Evolutionary conservation across 225 moss, liverwort and hornwort species (phyloP), one percentile per base, ranked within the genome.

Genomic region (Lunularia cruciata): DNA sequence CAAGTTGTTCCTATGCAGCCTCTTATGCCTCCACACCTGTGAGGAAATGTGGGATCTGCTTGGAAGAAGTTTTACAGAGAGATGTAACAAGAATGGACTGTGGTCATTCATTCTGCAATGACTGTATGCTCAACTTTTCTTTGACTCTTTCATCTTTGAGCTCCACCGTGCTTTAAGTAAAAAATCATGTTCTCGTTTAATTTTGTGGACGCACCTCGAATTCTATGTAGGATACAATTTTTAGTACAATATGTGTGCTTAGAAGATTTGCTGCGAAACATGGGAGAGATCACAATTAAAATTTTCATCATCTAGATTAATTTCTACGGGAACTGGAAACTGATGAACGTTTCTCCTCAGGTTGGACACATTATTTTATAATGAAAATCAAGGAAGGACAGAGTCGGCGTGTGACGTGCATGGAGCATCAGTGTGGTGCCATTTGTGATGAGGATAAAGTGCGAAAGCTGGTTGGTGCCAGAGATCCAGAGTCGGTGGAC

Each of bases 381-480:
- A 86, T 98, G 43, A 93, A 93, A 77, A 93, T 93, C 67, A 91
- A 91, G 80, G 98, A 98, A 61, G 98, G 98, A 32, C 93, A 98
- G 73, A 98, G 98, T 72, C 83, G 90, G 63, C 87, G 93, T 45
- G 89, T 98, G 68, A 91, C 88, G 46, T 98, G 98, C 47, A 98
- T 98, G 98, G 93, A 88, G 73, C 89, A 91, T 68, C 79, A 85
- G 71, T 98, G 98, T 73, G 82, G 87, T 81, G 90, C 93, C 40
- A 98, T 93, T 61, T 98, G 93, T 79, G 92, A 98, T 46, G 98
- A 98, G 83, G 91, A 89, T 65, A 98, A 93, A 83, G 98, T 98
- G 59, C 88, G 98, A 70, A 84, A 78, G 60, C 72, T 98, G 63
- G 92, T 98, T 32, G 91, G 87, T 77, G 57, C 39, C 35, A 70